Evolutionary conservation across 768 basidiomycete genomes (phyloP), one percentile per base, ranked within the genome.

Genomic region (Russula lepida): DNA sequence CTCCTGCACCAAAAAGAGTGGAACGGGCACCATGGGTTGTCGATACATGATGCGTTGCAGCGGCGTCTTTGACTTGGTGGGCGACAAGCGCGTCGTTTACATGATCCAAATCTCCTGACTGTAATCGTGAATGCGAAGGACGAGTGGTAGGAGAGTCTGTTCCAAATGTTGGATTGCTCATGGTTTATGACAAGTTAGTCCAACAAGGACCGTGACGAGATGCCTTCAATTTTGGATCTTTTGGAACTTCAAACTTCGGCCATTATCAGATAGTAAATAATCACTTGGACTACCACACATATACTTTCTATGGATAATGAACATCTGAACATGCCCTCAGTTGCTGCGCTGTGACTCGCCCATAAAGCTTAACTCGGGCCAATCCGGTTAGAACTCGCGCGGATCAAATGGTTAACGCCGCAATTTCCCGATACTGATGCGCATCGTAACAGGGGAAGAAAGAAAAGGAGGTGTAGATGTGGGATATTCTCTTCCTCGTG

Each of bases 401-500:
- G 6, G n/a, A 54, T 23, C 15, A 19, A 32, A 23, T 12, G 53
- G 17, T 13, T 23, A n/a, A 8, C 5, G 2, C 21, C 6, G 75
- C 85, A 54, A 66, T 48, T 4, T 90, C 87, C 93, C 94, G 32
- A 94, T 94, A 95, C 84, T 51, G 78, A 87, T 6, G 92, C 86
- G 68, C 84, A 92, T 49, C 94, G 74, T 62, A 95, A 71, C 58
- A 95, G 74, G 12, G 94, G 93, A 1, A 94, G 93, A 39, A 85
- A 79, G 66, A 95, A 94, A 70, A 93, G 92, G 44, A 95, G 69
- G 69, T 95, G 94, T 35, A 95, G 72, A 70, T 95, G 94, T 3
- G 89, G 86, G 25, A 86, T 69, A 47, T 84, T 64, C 15, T 73
- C 78, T 39, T 76, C 75, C 69, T 4, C 73, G 73, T 39, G 82